phyloP scores from a whole-genome alignment of 2,329 filamentous ascomycete genomes.

The Epichloe typhina region DNA sequence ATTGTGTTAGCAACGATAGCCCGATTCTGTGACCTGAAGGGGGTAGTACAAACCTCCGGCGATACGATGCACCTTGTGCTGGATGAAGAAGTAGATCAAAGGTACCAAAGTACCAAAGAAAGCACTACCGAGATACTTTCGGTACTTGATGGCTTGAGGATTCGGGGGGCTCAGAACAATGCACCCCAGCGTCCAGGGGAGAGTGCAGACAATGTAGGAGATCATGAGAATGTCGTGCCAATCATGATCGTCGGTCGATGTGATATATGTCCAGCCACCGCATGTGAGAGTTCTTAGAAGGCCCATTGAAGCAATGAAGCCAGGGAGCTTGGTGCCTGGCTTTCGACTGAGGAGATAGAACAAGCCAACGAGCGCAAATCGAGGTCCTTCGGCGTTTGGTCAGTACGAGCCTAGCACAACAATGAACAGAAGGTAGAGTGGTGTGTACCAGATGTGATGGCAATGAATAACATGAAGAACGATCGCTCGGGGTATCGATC shows the following conservation, averaged over 20 bases:
- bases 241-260: constrained; percentile 93
- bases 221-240: constrained; percentile 99
- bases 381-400: constrained; percentile 48
- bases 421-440: neutral
- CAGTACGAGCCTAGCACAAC: neutral
- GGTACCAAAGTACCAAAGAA: constrained; percentile 90
- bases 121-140: constrained; percentile 67
- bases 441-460: constrained; percentile 68
- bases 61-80: constrained; percentile 92
- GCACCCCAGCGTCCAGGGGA: constrained; percentile 87
- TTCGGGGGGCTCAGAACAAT: constrained; percentile 80
- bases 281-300: constrained; percentile 84
- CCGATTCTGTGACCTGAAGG: neutral
- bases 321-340: constrained; percentile 62
- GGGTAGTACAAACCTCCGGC: constrained; percentile 59
- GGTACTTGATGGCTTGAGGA: constrained; percentile 68
- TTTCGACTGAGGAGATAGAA: constrained; percentile 83
- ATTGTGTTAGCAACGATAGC: neutral
- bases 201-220: constrained; percentile 82
- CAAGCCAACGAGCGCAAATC: constrained; percentile 78
- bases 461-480: constrained; percentile 95
- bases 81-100: constrained; percentile 92
- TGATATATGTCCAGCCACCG: constrained; percentile 96
- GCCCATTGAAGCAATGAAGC: constrained; percentile 67
- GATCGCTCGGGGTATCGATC: constrained; percentile 94